phyloP scores from a whole-genome alignment of 768 basidiomycete genomes.

The Phanerodontia chrysosporium region DNA sequence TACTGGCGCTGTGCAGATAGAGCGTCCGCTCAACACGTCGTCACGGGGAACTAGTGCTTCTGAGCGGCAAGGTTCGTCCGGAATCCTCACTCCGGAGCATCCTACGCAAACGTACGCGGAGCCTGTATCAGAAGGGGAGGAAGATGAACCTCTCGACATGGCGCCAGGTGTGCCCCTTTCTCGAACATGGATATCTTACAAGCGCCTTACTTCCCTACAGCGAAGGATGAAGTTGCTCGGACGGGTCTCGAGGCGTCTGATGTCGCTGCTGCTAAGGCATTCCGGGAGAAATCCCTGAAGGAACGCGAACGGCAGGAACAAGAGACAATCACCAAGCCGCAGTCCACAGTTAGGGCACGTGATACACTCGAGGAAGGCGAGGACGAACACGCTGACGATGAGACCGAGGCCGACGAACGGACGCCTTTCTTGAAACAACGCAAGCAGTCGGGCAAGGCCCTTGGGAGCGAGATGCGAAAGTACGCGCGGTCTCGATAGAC shows the following conservation, averaged over 20 bases:
- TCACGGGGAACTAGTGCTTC: constrained; percentile 43
- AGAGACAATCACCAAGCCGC: constrained; percentile 3
- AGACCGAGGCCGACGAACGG: constrained; percentile 28
- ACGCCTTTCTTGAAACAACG: constrained; percentile 35
- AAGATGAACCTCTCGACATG: constrained; percentile 70
- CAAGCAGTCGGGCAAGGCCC: constrained; percentile 17
- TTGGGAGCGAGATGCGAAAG: constrained; percentile 10
- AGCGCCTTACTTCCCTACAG: neutral
- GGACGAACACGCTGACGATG: constrained; percentile 27
- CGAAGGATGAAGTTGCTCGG: constrained; percentile 77
- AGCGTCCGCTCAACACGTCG: constrained; percentile 58
- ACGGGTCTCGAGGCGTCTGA: constrained; percentile 71
- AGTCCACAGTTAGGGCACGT: neutral
- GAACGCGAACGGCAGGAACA: constrained; percentile 30
- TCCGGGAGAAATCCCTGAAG: constrained; percentile 77
- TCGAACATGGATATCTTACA: neutral
- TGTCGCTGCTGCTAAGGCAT: constrained; percentile 82
- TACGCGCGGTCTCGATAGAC: constrained; percentile 61
- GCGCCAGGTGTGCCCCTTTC: constrained; percentile 39
- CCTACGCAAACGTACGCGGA: constrained; percentile 58
- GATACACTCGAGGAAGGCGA: constrained; percentile 26
- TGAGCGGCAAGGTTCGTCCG: constrained; percentile 35
- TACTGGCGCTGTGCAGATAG: constrained; percentile 60
- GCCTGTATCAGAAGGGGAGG: constrained; percentile 93
- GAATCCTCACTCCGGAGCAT: constrained; percentile 37